A percentile compares a stretch with the other conserved stretches of the same genome.
Conservation (phyloP, 768 basidiomycete genomes). For the Suillus paluster region DNA sequence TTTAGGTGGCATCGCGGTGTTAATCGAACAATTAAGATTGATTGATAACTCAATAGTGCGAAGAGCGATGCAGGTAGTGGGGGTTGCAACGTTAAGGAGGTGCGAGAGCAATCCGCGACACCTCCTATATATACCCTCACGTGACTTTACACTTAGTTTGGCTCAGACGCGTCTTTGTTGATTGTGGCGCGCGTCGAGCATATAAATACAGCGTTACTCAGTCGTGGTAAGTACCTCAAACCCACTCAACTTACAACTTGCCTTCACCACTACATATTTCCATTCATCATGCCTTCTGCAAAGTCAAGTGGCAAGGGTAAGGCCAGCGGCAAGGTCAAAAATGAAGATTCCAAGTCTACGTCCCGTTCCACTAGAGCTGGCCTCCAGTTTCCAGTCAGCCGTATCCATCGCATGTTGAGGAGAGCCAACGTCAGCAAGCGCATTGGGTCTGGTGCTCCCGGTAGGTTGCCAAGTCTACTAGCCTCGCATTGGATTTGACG, state of each 20-base stretch:
- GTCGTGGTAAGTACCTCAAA: not conserved
- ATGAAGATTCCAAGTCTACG: conserved; percentile 52
- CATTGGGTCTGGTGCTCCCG: conserved; percentile 87
- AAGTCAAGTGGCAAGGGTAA: conserved; percentile 39
- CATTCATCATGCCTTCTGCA: conserved; percentile 26
- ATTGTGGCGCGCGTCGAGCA: conserved; percentile 20
- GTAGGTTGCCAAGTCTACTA: conserved; percentile 40
- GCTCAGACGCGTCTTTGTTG: conserved; percentile 45
- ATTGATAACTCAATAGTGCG: not conserved
- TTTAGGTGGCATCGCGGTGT: conserved; percentile 54
- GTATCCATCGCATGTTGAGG: conserved; percentile 90
- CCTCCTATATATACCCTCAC: conserved; percentile 41
- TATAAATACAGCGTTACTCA: conserved; percentile 27
- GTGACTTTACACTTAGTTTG: conserved; percentile 39
- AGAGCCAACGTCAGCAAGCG: conserved; percentile 86
- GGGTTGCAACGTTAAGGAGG: conserved; percentile 14
- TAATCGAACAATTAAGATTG: not conserved
- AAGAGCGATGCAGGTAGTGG: conserved; percentile 19
- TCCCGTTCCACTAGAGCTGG: conserved; percentile 79
- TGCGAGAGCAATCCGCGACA: conserved; percentile 9
- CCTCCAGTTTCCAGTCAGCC: conserved; percentile 90
- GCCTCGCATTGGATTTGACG: not conserved
- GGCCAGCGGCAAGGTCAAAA: conserved; percentile 57
- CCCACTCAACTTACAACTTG: not conserved
- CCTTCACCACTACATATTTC: not conserved